phyloP scores from a whole-genome alignment of 2,329 filamentous ascomycete species.

The Dactylellina drechsleri region DNA sequence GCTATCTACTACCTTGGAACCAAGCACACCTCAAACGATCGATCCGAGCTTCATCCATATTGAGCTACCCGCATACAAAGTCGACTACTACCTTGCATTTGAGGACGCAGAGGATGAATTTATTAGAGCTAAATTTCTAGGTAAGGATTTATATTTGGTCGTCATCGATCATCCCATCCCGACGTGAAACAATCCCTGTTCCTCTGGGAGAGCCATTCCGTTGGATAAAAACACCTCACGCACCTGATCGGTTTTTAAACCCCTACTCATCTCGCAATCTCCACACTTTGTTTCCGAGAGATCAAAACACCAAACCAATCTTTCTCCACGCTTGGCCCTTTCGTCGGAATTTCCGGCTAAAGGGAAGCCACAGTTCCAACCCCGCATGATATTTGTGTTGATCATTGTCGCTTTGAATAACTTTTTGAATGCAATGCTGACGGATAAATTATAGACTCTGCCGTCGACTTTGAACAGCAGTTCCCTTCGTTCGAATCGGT shows the following conservation, averaged over 20 bases:
- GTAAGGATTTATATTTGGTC: conserved; percentile 32
- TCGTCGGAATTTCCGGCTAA: conserved; percentile 36
- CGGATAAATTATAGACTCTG: conserved; percentile 53
- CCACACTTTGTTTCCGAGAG: conserved; percentile 18
- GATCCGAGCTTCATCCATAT: conserved; percentile 49
- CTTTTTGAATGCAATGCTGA: conserved; percentile 28
- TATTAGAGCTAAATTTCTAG: conserved; percentile 51
- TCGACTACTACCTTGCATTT: conserved; percentile 48
- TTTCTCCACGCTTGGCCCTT: conserved; percentile 9
- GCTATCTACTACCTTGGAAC: conserved; percentile 37
- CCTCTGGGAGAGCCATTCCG: conserved; percentile 37
- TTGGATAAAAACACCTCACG: conserved; percentile 36
- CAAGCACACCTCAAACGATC: conserved; percentile 30
- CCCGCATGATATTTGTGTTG: conserved; percentile 48
- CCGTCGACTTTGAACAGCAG: conserved; percentile 39
- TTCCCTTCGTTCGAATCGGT: conserved; percentile 53
- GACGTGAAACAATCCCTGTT: conserved; percentile 32
- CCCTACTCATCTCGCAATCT: conserved; percentile 40
- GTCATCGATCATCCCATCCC: conserved; percentile 14
- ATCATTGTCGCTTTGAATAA: conserved; percentile 4
- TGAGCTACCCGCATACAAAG: conserved; percentile 50
- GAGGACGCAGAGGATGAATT: conserved; percentile 44
- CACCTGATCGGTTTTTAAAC: conserved; percentile 43
- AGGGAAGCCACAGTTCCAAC: conserved; percentile 41
- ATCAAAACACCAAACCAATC: background rate